Conservation (phyloP, 352 stramenopile species). For the Phytophthora boehmeriae region DNA sequence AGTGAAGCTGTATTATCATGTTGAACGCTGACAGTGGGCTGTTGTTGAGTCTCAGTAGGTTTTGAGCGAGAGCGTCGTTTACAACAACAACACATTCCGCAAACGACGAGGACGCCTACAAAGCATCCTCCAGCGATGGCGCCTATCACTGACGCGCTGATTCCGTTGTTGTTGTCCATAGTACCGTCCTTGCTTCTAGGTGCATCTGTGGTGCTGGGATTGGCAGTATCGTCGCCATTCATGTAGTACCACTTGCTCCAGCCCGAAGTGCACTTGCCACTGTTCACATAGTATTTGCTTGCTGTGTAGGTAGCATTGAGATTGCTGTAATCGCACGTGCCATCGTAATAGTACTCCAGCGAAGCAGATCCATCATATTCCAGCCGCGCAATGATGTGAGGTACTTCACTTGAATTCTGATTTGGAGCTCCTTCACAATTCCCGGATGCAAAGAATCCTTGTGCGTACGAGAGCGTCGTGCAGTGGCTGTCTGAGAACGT, state of each 20-base stretch:
- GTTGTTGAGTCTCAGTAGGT: constrained; percentile 17
- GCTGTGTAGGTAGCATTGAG: constrained; percentile 11
- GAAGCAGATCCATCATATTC: constrained; percentile 23
- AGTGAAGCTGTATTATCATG: constrained; percentile 21
- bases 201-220: neutral
- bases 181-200: neutral
- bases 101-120: constrained; percentile 8
- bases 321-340: constrained; percentile 6
- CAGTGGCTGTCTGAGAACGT: constrained; percentile 14
- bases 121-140: constrained; percentile 14
- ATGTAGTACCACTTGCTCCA: constrained; percentile 34
- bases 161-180: neutral
- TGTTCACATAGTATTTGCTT: constrained; percentile 13
- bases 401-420: constrained; percentile 12
- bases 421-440: constrained; percentile 33
- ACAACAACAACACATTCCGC: constrained; percentile 18
- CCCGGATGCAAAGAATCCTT: constrained; percentile 19
- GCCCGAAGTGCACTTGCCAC: constrained; percentile 13
- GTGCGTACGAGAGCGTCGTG: constrained; percentile 15
- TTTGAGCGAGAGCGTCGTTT: constrained; percentile 12
- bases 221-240: constrained; percentile 10
- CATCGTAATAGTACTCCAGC: constrained; percentile 27
- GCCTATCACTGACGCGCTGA: constrained; percentile 13
- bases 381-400: constrained; percentile 21
- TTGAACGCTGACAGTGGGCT: constrained; percentile 24